A percentile compares a stretch with the other conserved stretches of the same genome.
phyloP scores from a whole-genome alignment of 2,329 filamentous ascomycete genomes.

The Neofusicoccum sp. region DNA sequence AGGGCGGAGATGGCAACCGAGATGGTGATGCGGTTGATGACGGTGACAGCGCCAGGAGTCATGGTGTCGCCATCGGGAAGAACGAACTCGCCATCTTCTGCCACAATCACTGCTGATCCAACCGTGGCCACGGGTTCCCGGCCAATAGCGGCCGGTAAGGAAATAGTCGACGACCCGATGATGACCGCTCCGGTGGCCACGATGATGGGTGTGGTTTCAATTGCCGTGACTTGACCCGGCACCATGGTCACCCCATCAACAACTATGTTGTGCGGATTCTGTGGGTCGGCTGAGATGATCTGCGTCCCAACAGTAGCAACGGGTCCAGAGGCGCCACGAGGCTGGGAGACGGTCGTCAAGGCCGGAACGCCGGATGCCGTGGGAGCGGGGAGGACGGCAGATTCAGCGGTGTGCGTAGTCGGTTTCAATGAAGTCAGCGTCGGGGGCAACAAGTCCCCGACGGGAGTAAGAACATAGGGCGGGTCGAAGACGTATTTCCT shows the following conservation, averaged over 20 bases:
- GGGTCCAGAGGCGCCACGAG: background rate
- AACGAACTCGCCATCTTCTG: background rate
- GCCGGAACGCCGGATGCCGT: background rate
- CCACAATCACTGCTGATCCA: background rate
- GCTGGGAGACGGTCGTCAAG: background rate
- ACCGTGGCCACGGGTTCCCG: background rate
- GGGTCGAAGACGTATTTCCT: constrained; percentile 13
- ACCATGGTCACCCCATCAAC: background rate
- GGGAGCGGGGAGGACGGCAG: background rate
- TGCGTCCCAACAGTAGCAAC: background rate
- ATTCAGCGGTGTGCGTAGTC: background rate
- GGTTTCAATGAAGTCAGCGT: background rate
- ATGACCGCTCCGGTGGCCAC: background rate
- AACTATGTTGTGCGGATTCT: background rate
- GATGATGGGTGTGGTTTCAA: background rate
- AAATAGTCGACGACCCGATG: background rate
- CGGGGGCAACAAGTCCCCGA: background rate
- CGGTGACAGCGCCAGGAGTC: background rate
- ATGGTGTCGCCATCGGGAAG: background rate
- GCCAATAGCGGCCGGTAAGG: background rate
- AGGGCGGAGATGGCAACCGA: background rate
- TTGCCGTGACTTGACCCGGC: background rate
- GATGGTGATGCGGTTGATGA: background rate
- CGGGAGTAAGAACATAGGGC: background rate
- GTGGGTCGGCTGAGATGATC: background rate